Evolutionary conservation across 495 filamentous ascomycete genomes (phyloP).

Genomic region (Podospora pseudoanserina): DNA sequence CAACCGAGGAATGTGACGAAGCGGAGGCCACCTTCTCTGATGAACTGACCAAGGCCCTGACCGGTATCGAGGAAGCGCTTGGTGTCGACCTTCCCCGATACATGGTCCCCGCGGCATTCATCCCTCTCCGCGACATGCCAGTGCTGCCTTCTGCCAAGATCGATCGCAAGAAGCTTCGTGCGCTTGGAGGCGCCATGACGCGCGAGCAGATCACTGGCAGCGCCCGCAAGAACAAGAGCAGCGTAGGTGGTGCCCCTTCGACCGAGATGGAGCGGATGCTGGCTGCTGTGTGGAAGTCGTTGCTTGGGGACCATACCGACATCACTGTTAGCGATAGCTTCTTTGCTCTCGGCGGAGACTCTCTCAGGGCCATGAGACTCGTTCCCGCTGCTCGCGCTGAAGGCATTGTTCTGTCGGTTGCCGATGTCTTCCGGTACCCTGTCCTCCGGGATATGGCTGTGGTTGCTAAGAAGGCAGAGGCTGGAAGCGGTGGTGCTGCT

Average conservation of each 20-base stretch:
- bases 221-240: constrained; percentile 1
- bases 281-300: constrained; percentile 12
- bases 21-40: constrained; percentile 7
- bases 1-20: constrained; percentile 3
- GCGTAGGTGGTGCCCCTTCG: neutral
- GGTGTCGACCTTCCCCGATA: constrained; percentile 46
- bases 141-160: constrained; percentile 48
- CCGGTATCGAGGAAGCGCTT: constrained; percentile 16
- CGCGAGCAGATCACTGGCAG: constrained; percentile 18
- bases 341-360: constrained; percentile 33
- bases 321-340: constrained; percentile 30
- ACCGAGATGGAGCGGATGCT: constrained; percentile 14
- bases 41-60: constrained; percentile 6
- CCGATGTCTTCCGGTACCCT: constrained; percentile 20
- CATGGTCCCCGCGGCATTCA: constrained; percentile 51
- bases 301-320: constrained; percentile 16
- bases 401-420: constrained; percentile 25
- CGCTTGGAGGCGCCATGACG: constrained; percentile 20
- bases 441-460: constrained; percentile 25
- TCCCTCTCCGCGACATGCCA: constrained; percentile 32
- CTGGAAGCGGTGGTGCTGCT: neutral
- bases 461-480: constrained; percentile 7
- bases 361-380: constrained; percentile 33
- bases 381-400: constrained; percentile 20
- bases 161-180: constrained; percentile 43